These are phyloP conservation scores for Hibiscus trionum DNA, from an alignment of 345 rosid species.

Conservation along the genomic window DNA sequence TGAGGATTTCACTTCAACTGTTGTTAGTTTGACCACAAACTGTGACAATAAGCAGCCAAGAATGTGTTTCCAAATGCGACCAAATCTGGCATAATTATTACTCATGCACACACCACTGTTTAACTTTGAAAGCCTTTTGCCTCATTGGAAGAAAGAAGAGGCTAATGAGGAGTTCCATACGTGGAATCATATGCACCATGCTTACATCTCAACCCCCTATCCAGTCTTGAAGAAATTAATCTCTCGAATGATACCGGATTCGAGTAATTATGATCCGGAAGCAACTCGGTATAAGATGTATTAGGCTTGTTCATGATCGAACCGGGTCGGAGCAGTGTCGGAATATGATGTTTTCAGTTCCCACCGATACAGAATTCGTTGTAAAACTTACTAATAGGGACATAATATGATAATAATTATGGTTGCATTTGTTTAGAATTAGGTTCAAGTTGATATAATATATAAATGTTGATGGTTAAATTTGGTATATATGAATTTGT, in stretches of 20 bases:
- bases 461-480: no score
- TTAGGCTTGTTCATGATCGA: no score
- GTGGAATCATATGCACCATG: not conserved
- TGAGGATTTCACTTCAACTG: not conserved
- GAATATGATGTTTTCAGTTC: no score
- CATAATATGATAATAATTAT: no score
- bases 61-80: not conserved
- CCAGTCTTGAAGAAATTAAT: not conserved
- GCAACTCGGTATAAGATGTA: no score
- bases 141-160: not conserved
- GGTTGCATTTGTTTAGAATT: no score
- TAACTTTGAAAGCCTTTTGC: not conserved
- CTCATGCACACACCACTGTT: not conserved
- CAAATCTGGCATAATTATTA: not conserved
- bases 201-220: not conserved
- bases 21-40: no score
- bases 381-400: no score
- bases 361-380: no score
- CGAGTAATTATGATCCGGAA: not conserved
- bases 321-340: no score
- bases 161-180: not conserved
- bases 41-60: not conserved
- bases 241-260: not conserved
- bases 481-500: no score
- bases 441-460: no score